phyloP scores from a whole-genome alignment of 163 green algal genomes.

The Coccomyxa subellipsoidea region DNA sequence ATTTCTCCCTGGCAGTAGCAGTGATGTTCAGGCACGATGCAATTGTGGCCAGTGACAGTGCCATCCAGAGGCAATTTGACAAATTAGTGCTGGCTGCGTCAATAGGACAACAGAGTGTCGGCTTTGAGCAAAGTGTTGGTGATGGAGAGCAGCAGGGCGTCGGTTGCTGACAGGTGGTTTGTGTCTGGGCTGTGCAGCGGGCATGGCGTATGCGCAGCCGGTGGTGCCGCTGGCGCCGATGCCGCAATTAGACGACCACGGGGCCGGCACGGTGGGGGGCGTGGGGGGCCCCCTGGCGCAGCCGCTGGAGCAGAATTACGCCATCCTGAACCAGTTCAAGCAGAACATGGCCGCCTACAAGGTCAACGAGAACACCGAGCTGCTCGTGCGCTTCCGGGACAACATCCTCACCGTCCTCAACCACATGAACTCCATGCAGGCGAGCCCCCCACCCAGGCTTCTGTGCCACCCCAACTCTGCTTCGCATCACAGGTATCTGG shows the following conservation, averaged over 20 bases:
- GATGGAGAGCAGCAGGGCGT: not conserved
- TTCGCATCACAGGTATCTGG: too few relatives aligned
- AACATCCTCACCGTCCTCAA: conserved; percentile 70
- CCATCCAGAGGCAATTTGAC: too few relatives aligned
- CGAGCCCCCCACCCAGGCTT: too few relatives aligned
- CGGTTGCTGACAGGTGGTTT: not conserved
- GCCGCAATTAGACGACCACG: conserved; percentile 20
- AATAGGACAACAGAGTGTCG: too few relatives aligned
- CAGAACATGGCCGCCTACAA: conserved; percentile 64
- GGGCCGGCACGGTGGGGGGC: conserved; percentile 16
- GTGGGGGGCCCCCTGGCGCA: conserved; percentile 26
- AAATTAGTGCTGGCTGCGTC: too few relatives aligned
- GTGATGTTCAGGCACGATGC: too few relatives aligned
- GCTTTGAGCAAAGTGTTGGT: too few relatives aligned
- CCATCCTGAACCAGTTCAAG: conserved; percentile 63
- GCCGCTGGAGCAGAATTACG: conserved; percentile 54
- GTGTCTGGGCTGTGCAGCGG: not conserved
- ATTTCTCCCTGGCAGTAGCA: too few relatives aligned
- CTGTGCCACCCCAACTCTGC: too few relatives aligned
- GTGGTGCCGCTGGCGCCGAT: not conserved
- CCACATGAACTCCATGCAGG: conserved; percentile 56
- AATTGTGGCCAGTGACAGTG: too few relatives aligned
- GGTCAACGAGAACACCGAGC: conserved; percentile 76
- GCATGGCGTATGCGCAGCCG: not conserved
- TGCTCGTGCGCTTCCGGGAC: conserved; percentile 72